Conservation (phyloP, 371 early-diverging fungal species). For the Thermomucor indicae-seudaticae region DNA sequence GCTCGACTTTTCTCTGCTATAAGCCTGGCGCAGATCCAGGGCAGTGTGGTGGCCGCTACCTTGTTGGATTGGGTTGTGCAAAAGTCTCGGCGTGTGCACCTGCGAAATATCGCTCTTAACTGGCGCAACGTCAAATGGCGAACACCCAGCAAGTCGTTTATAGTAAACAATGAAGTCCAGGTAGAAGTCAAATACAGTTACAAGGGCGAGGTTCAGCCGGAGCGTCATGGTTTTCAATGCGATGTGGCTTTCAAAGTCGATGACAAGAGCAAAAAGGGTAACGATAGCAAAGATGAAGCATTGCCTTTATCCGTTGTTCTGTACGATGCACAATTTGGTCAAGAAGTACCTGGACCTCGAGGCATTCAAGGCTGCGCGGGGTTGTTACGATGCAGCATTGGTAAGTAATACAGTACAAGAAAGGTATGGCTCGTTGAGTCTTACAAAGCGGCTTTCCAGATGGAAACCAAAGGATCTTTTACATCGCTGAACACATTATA, state of each 20-base stretch:
- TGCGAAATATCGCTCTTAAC: slow-evolving; percentile 48
- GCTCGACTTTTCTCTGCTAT: slow-evolving; percentile 19
- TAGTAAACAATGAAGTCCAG: slow-evolving; percentile 25
- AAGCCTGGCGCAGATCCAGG: slow-evolving; percentile 13
- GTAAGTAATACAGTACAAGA: slow-evolving; percentile 17
- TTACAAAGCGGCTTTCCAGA: slow-evolving; percentile 20
- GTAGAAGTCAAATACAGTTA: slow-evolving; percentile 45
- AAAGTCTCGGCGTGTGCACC: slow-evolving; percentile 39
- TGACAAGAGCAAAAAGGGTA: slow-evolving; percentile 18
- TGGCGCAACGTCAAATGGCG: slow-evolving; percentile 59
- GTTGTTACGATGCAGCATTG: slow-evolving; percentile 46
- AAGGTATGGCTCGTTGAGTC: neutral
- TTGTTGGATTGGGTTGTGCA: slow-evolving; percentile 56
- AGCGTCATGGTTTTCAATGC: slow-evolving; percentile 36
- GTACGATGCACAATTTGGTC: slow-evolving; percentile 20
- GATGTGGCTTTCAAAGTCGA: slow-evolving; percentile 3
- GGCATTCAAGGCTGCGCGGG: slow-evolving; percentile 35
- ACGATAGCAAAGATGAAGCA: neutral
- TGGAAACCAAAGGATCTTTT: slow-evolving; percentile 50
- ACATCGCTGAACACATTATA: slow-evolving; percentile 43
- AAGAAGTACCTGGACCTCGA: slow-evolving; percentile 18
- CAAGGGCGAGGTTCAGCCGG: slow-evolving; percentile 24
- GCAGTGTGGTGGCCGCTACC: slow-evolving; percentile 35
- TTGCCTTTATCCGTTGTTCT: slow-evolving; percentile 8
- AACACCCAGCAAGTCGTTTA: slow-evolving; percentile 33